Base-by-base conservation (phyloP, 768 basidiomycete genomes). In the Boletus sp. region DNA sequence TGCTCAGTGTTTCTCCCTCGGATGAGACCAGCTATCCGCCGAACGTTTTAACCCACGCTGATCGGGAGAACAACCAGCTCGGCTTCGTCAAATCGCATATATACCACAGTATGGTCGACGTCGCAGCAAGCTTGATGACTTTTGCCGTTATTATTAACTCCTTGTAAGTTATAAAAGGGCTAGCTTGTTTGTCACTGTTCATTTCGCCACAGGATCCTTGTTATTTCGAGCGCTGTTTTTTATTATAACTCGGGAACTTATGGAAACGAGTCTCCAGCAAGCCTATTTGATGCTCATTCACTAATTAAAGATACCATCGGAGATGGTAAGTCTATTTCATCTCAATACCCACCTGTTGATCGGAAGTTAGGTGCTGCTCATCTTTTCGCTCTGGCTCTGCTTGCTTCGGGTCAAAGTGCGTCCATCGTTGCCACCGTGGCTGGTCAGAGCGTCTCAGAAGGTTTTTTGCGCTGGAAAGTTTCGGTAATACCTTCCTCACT, bases 131-230 rank as follows among this genome's bases (percentile, higher is more conserved):
- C 62, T 72, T 98, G 38, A 75, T 96, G 30, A 88, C 90, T 0
- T 84, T 96, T 64, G 94, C 95, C 0, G 83, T 96, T 17, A 73
- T 91, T 27, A 93, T 96, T 68, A 98, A 98, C 69, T 82, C 91
- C 7, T 66, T 89, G 89, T 88, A 60, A 52, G 83, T 72, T 72
- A 33, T 42, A 23, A 27, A 40, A 6, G 32, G 50, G 34, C 30
- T 9, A 8, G 13, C 10, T 39, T 47, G 13, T 14, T 39, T 8
- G 0, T 23, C 17, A 19, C 7, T 8, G 33, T 60, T 48, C 54
- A 63, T 35, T 25, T 41, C 34, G 33, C 14, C 13, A 4, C 40
- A 90, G 88, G 56, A 93, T 96, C 56, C 75, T 95, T 37, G 86
- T 93, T 38, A 74, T 96, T 39, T 89, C 90, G 2, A 78, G 85